A percentile compares a stretch with the other conserved stretches of the same genome.
Evolutionary conservation across 345 rosid genomes (phyloP).

Genomic region (Carallia pectinifolia): DNA sequence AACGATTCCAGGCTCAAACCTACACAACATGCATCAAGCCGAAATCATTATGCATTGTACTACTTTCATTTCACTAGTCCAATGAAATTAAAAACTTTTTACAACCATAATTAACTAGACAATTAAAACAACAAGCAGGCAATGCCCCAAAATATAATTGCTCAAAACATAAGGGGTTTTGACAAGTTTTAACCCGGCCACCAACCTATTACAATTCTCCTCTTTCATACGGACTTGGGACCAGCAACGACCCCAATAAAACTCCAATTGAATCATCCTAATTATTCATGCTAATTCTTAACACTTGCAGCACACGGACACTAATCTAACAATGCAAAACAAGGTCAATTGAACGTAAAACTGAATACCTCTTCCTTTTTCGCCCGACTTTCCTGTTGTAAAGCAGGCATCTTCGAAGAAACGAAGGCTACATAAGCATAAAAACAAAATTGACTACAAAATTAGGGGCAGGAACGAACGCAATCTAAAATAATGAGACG

Average conservation of each 20-base stretch:
- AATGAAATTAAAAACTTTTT: background rate
- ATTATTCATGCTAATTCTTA: too few relatives aligned
- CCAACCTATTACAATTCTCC: too few relatives aligned
- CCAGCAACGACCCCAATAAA: too few relatives aligned
- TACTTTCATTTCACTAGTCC: too few relatives aligned
- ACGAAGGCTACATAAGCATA: slow-evolving; percentile 19
- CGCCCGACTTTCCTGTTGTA: slow-evolving; percentile 19
- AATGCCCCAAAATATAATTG: too few relatives aligned
- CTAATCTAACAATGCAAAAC: background rate
- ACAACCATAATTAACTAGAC: background rate
- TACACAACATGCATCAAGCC: background rate
- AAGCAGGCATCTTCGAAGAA: slow-evolving; percentile 31
- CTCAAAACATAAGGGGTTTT: too few relatives aligned
- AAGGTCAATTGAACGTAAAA: background rate
- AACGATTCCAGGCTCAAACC: slow-evolving; percentile 23
- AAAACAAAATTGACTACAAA: background rate
- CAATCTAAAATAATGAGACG: background rate
- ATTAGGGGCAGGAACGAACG: background rate
- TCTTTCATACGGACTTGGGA: too few relatives aligned
- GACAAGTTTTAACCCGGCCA: too few relatives aligned
- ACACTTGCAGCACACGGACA: too few relatives aligned
- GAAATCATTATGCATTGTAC: background rate
- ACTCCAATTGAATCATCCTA: too few relatives aligned
- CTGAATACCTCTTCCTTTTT: slow-evolving; percentile 18
- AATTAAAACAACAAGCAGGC: too few relatives aligned